These are phyloP conservation scores for Colletotrichum godetiae DNA, from an alignment of 2,329 filamentous ascomycete species.

Conservation along the genomic window DNA sequence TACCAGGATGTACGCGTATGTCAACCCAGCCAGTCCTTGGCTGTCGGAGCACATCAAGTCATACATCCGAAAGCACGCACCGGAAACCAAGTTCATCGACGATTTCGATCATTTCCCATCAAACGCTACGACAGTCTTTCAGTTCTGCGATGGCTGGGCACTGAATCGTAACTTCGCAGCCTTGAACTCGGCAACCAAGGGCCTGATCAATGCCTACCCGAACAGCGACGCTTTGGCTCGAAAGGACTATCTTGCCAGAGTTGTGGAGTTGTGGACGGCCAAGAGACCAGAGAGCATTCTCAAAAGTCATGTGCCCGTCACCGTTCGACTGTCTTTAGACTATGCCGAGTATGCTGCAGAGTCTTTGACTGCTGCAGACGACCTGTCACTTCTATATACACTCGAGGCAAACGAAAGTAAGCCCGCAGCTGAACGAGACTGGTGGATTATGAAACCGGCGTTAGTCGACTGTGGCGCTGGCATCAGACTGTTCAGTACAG, in stretches of 20 bases:
- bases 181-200: constrained; percentile 43
- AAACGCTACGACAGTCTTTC: constrained; percentile 40
- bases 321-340: constrained; percentile 49
- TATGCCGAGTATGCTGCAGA: constrained; percentile 53
- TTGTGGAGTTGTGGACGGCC: constrained; percentile 50
- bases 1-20: constrained; percentile 41
- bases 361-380: constrained; percentile 48
- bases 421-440: constrained; percentile 43
- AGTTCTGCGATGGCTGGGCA: constrained; percentile 49
- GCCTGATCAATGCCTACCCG: constrained; percentile 52
- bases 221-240: constrained; percentile 52
- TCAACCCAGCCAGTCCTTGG: constrained; percentile 43
- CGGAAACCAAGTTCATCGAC: constrained; percentile 43
- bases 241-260: constrained; percentile 49
- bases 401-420: constrained; percentile 48
- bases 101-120: constrained; percentile 43
- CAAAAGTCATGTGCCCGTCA: constrained; percentile 44
- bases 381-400: constrained; percentile 47
- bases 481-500: constrained; percentile 52
- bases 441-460: constrained; percentile 54
- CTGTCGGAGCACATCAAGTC: constrained; percentile 45
- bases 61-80: constrained; percentile 44
- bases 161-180: constrained; percentile 47
- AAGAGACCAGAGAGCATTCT: constrained; percentile 48
- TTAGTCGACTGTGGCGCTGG: constrained; percentile 53